Percentiles rank a stretch among this genome's conserved stretches.
Evolutionary conservation across 1,284 basidiomycete species (phyloP).

Genomic region (Abortiporus biennis): DNA sequence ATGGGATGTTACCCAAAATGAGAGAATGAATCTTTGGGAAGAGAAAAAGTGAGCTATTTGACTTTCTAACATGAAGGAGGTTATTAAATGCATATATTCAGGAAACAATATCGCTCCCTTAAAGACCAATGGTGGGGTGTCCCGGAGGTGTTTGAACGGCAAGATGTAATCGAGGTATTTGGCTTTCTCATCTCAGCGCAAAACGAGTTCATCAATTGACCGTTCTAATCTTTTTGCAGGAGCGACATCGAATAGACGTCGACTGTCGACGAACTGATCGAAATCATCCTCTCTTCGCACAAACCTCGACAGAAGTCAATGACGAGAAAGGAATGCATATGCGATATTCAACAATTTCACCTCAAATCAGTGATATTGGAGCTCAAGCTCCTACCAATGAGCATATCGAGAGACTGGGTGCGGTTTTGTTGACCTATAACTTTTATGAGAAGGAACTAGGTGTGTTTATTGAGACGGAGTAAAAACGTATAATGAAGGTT

Average conservation of each 20-base stretch:
- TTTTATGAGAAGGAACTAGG: slow-evolving; percentile 87
- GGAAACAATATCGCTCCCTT: slow-evolving; percentile 61
- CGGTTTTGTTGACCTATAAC: slow-evolving; percentile 89
- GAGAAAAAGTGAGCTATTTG: slow-evolving; percentile 53
- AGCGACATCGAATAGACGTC: slow-evolving; percentile 88
- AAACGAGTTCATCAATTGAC: background rate
- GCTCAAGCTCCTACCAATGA: slow-evolving; percentile 83
- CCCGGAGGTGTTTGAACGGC: slow-evolving; percentile 72
- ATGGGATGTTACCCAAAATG: slow-evolving; percentile 62
- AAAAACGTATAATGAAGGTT: slow-evolving; percentile 3
- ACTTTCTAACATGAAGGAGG: too few relatives aligned
- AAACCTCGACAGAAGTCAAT: slow-evolving; percentile 34
- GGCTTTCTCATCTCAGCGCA: slow-evolving; percentile 6
- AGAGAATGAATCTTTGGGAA: slow-evolving; percentile 53
- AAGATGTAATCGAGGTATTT: slow-evolving; percentile 69
- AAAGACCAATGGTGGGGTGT: slow-evolving; percentile 80
- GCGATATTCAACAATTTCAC: slow-evolving; percentile 65
- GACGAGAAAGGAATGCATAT: slow-evolving; percentile 49
- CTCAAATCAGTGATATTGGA: slow-evolving; percentile 64
- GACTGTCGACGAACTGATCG: slow-evolving; percentile 98
- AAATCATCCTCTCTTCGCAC: slow-evolving; percentile 75
- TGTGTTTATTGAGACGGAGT: slow-evolving; percentile 26
- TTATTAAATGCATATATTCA: too few relatives aligned
- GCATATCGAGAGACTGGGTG: slow-evolving; percentile 75
- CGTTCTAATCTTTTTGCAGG: slow-evolving; percentile 29